A percentile compares a stretch with the other conserved stretches of the same genome.
Conservation (phyloP, 306 rosid species). For the Dryas drummondii region DNA sequence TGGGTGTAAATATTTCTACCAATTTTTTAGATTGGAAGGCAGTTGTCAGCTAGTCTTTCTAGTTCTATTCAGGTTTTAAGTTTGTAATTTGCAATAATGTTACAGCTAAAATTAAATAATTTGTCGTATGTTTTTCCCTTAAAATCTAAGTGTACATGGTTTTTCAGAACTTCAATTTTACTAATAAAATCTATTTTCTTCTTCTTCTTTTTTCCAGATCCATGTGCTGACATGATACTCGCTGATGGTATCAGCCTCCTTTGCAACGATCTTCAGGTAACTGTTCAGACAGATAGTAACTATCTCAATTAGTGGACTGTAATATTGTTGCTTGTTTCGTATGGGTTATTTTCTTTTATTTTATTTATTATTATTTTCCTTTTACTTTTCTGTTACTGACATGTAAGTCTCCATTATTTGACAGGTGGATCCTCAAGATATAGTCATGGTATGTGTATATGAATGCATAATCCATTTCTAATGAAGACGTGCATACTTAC, state of each 20-base stretch:
- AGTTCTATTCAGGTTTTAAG: no score
- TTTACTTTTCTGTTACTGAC: constrained; percentile 28
- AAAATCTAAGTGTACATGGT: neutral
- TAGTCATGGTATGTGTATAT: constrained; percentile 76
- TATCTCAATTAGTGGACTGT: constrained; percentile 4
- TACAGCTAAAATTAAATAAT: neutral
- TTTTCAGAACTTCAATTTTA: constrained; percentile 12
- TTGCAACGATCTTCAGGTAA: constrained; percentile 92
- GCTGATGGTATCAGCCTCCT: constrained; percentile 93
- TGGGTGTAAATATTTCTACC: neutral
- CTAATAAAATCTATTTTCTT: constrained; percentile 24
- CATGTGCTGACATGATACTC: constrained; percentile 73
- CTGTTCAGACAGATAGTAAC: constrained; percentile 15
- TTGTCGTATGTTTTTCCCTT: neutral
- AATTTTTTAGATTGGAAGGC: no score
- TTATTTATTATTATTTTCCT: neutral
- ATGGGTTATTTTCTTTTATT: neutral
- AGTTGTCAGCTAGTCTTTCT: no score
- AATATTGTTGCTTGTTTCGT: constrained; percentile 2
- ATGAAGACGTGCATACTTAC: neutral
- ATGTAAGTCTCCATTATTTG: constrained; percentile 17
- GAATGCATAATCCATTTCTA: neutral
- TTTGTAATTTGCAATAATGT: neutral
- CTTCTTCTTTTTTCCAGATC: constrained; percentile 48
- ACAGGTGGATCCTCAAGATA: constrained; percentile 99